Conservation (phyloP, 768 basidiomycete species). For the Suillus subalutaceus region DNA sequence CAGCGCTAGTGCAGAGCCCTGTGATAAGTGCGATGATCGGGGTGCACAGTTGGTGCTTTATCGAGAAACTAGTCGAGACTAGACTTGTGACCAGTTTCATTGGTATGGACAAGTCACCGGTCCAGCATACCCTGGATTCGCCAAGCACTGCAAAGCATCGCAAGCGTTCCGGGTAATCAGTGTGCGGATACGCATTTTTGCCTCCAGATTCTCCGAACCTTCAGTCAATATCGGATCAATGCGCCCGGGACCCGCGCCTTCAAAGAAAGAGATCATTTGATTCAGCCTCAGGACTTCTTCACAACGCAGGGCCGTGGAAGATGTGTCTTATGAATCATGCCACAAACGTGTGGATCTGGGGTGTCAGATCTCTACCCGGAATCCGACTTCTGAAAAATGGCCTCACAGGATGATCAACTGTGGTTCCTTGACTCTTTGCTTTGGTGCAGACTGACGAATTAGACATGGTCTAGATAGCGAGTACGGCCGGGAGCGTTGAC, state of each 20-base stretch:
- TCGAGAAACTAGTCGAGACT: too few species aligned
- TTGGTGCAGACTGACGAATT: too few species aligned
- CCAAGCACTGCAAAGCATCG: background rate
- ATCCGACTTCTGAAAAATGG: background rate
- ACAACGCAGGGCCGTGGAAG: background rate
- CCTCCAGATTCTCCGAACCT: background rate
- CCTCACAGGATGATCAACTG: too few species aligned
- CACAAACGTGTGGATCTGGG: background rate
- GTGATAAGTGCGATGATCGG: background rate
- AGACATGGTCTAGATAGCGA: too few species aligned
- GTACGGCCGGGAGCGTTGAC: too few species aligned
- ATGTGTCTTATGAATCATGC: background rate
- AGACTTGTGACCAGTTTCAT: background rate
- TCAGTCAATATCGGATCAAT: background rate
- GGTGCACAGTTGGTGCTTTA: too few species aligned
- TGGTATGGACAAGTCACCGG: too few species aligned
- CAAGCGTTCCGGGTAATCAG: background rate
- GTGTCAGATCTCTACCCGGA: background rate
- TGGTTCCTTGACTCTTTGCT: too few species aligned
- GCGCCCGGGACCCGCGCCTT: background rate
- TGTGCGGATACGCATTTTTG: background rate
- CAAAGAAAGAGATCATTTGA: background rate
- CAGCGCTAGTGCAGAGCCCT: background rate
- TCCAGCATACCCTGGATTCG: too few species aligned
- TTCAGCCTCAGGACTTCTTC: background rate